Conservation (phyloP, 768 basidiomycete species). For the Leccinum uliginosum region DNA sequence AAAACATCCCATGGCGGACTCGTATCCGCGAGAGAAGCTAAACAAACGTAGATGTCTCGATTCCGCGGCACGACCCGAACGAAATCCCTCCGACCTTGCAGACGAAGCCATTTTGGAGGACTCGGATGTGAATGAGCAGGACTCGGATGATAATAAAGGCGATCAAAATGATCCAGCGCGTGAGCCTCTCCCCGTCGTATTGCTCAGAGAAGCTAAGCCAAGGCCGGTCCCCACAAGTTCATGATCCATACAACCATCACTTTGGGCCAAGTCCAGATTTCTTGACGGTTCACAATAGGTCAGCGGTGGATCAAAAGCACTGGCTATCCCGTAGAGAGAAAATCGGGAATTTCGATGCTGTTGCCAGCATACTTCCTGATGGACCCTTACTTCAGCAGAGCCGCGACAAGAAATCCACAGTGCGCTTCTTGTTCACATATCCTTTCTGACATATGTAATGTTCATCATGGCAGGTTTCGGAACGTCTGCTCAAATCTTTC, state of each 20-base stretch:
- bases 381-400: constrained; percentile 31
- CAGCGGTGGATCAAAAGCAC: constrained; percentile 46
- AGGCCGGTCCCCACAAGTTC: constrained; percentile 5
- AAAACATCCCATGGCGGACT: constrained; percentile 50
- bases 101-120: constrained; percentile 12
- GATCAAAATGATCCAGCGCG: constrained; percentile 28
- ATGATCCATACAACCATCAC: constrained; percentile 65
- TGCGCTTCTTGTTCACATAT: constrained; percentile 10
- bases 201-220: background rate
- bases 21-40: constrained; percentile 49
- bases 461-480: constrained; percentile 42
- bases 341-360: constrained; percentile 49
- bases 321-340: constrained; percentile 54
- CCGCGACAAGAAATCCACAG: constrained; percentile 21
- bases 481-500: constrained; percentile 55
- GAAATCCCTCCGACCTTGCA: constrained; percentile 2
- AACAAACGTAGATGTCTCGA: constrained; percentile 56
- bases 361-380: constrained; percentile 44
- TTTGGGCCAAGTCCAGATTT: constrained; percentile 60
- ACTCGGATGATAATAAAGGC: constrained; percentile 19
- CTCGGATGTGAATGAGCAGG: constrained; percentile 26
- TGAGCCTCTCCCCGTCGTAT: constrained; percentile 1
- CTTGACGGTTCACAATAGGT: constrained; percentile 46
- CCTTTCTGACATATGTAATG: background rate
- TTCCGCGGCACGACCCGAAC: constrained; percentile 25